Evolutionary conservation across 2,329 filamentous ascomycete species (phyloP).

Genomic region (Nemania serpens): DNA sequence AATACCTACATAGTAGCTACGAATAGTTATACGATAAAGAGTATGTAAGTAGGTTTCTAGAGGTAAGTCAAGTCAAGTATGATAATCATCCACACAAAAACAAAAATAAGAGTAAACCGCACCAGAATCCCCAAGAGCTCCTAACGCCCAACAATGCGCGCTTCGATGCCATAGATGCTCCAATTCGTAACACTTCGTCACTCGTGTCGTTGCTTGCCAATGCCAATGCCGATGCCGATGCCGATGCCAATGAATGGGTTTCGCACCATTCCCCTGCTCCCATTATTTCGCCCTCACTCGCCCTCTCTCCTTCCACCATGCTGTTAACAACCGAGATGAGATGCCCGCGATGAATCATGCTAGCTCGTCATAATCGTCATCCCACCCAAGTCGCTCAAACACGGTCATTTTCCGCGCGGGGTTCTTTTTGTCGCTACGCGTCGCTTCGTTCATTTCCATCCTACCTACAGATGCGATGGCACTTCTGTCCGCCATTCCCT

Average conservation of each 20-base stretch:
- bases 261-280: neutral
- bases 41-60: too few species aligned
- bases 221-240: neutral
- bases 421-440: slow-evolving; percentile 23
- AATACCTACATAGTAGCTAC: too few species aligned
- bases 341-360: slow-evolving; percentile 11
- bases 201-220: slow-evolving; percentile 16
- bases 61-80: too few species aligned
- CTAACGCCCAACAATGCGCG: slow-evolving; percentile 31
- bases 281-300: neutral
- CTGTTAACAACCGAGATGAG: neutral
- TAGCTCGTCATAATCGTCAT: slow-evolving; percentile 56
- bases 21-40: too few species aligned
- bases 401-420: slow-evolving; percentile 49
- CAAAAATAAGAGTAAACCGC: too few species aligned
- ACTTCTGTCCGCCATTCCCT: slow-evolving; percentile 19
- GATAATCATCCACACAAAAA: too few species aligned
- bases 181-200: slow-evolving; percentile 30
- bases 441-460: neutral
- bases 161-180: slow-evolving; percentile 6
- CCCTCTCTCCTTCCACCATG: neutral
- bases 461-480: neutral
- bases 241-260: neutral
- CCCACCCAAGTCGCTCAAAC: slow-evolving; percentile 62
- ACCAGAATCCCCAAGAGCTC: neutral